These are phyloP conservation scores for Schizosaccharomyces japonicus DNA, from an alignment of 805 yeast genomes.

Conservation along the genomic window DNA sequence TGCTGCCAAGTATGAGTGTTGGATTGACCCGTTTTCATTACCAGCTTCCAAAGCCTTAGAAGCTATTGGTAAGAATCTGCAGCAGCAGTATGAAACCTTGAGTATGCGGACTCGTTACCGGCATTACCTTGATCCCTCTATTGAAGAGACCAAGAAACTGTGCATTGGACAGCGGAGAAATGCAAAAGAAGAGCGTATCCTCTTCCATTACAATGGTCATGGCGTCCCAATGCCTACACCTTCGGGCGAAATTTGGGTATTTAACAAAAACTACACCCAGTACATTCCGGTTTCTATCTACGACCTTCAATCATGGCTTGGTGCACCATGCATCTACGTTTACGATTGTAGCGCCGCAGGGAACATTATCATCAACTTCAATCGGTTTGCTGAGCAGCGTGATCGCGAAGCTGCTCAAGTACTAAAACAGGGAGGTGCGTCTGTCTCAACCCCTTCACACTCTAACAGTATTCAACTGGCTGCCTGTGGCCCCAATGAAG, in stretches of 20 bases:
- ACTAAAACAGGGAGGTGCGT: constrained; percentile 24
- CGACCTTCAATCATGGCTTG: constrained; percentile 89
- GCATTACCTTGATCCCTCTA: constrained; percentile 80
- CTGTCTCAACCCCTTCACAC: constrained; percentile 21
- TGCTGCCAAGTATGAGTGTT: constrained; percentile 74
- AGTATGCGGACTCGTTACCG: constrained; percentile 73
- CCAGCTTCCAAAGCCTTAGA: constrained; percentile 77
- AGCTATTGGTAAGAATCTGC: constrained; percentile 68
- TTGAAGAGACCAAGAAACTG: constrained; percentile 79
- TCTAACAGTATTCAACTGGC: constrained; percentile 81
- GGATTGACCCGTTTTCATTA: constrained; percentile 69
- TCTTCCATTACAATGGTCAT: constrained; percentile 92
- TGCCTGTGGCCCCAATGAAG: constrained; percentile 69
- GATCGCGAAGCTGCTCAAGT: constrained; percentile 41
- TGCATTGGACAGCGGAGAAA: constrained; percentile 71
- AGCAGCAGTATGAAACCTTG: constrained; percentile 69
- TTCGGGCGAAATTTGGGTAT: constrained; percentile 94
- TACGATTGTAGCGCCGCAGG: constrained; percentile 92
- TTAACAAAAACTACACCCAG: constrained; percentile 89
- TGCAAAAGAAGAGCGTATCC: constrained; percentile 77
- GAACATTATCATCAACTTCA: constrained; percentile 69
- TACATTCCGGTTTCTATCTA: constrained; percentile 89
- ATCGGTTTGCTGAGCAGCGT: constrained; percentile 69
- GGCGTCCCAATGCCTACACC: constrained; percentile 96
- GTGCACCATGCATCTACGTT: constrained; percentile 89